Evolutionary conservation across 768 basidiomycete genomes (phyloP).

Genomic region (Albatrellus ellisii): DNA sequence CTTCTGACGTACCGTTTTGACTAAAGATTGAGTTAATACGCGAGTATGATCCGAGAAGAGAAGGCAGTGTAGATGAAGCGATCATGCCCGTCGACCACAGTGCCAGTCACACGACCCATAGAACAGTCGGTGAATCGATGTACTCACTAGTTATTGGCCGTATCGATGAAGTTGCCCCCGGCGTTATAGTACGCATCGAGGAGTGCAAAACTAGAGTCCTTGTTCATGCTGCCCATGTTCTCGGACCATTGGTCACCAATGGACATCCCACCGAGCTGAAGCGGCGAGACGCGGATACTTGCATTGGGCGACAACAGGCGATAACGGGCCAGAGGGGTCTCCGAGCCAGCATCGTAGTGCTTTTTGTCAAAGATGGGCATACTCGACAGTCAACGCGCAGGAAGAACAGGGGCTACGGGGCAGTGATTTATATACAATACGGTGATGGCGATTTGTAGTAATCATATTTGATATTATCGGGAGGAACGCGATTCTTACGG

Average conservation of each 20-base stretch:
- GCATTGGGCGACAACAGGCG: conserved; percentile 22
- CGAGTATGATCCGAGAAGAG: not conserved
- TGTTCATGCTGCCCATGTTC: conserved; percentile 22
- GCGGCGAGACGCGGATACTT: conserved; percentile 25
- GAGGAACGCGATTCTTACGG: no score
- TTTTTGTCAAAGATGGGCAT: no score
- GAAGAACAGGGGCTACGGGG: no score
- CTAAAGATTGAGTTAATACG: conserved; percentile 1
- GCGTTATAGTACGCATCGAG: conserved; percentile 26
- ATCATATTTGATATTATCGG: no score
- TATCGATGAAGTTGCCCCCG: conserved; percentile 23
- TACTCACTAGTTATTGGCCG: conserved; percentile 24
- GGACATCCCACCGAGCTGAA: conserved; percentile 25
- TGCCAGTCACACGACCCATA: no score
- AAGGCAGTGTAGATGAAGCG: no score
- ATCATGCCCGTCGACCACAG: no score
- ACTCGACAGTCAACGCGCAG: no score
- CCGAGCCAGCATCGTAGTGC: no score
- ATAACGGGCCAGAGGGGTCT: conserved; percentile 19
- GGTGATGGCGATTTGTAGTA: no score
- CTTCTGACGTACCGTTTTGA: conserved; percentile 19
- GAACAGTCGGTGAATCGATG: no score
- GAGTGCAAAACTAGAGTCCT: conserved; percentile 24
- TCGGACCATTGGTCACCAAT: conserved; percentile 26
- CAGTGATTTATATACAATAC: no score